Percentiles rank a stretch among this genome's conserved stretches.
Evolutionary conservation across 106 monocot species (phyloP).

Genomic region (Xerophyta viscosa): DNA sequence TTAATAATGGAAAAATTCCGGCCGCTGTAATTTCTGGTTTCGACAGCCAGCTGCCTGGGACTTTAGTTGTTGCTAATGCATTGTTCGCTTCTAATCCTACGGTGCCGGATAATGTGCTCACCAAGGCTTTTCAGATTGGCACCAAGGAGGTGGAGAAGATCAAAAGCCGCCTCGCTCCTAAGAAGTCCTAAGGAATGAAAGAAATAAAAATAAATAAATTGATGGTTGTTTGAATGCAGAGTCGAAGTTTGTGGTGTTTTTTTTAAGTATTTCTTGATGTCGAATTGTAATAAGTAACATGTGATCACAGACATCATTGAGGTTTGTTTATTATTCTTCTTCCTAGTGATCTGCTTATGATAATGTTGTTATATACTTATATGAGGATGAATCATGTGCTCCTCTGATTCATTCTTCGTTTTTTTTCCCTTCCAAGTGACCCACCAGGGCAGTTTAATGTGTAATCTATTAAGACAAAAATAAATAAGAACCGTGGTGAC

Average conservation of each 20-base stretch:
- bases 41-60: conserved; percentile 51
- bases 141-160: conserved; percentile 40
- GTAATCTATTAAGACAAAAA: no score
- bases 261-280: neutral
- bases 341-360: neutral
- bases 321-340: neutral
- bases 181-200: conserved; percentile 2
- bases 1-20: conserved; percentile 8
- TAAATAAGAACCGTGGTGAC: no score
- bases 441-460: no score
- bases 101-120: conserved; percentile 26
- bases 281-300: no score
- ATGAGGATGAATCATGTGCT: neutral
- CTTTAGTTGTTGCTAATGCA: conserved; percentile 16
- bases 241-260: neutral
- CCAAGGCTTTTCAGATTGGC: conserved; percentile 38
- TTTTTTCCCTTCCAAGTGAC: no score
- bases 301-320: no score
- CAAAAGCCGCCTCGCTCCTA: conserved; percentile 26
- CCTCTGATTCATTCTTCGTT: no score
- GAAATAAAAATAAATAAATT: neutral
- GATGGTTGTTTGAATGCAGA: no score
- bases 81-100: conserved; percentile 24
- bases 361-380: neutral
- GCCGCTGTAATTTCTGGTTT: conserved; percentile 31